Evolutionary conservation across 179 eudicot genomes (phyloP).

Genomic region (Nepenthes alata): DNA sequence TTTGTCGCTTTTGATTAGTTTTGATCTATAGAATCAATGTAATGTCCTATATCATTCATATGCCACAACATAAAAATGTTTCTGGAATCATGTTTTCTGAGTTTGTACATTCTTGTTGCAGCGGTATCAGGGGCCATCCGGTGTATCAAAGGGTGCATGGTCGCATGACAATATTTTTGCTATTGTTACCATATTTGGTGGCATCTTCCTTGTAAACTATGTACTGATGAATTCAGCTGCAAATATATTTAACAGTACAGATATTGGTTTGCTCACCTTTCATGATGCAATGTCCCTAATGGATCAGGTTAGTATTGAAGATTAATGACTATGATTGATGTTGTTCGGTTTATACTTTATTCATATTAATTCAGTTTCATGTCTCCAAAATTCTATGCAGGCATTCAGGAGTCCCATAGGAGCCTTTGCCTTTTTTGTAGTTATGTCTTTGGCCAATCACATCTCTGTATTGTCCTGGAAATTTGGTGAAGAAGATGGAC

Average conservation of each 20-base stretch:
- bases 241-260: constrained; percentile 53
- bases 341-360: neutral
- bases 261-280: constrained; percentile 59
- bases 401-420: constrained; percentile 44
- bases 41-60: neutral
- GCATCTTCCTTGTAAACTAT: constrained; percentile 70
- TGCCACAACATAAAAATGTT: neutral
- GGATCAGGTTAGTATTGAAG: constrained; percentile 54
- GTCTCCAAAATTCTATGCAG: constrained; percentile 28
- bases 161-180: constrained; percentile 58
- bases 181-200: constrained; percentile 58
- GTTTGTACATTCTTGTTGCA: constrained; percentile 21
- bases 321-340: constrained; percentile 4
- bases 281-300: constrained; percentile 67
- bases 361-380: neutral
- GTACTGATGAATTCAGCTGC: constrained; percentile 72
- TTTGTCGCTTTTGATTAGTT: neutral
- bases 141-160: constrained; percentile 33
- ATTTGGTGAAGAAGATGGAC: constrained; percentile 59
- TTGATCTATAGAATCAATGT: too few relatives aligned
- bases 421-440: constrained; percentile 43
- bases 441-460: constrained; percentile 53
- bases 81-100: neutral
- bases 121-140: constrained; percentile 40
- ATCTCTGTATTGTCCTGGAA: constrained; percentile 63